phyloP scores from a whole-genome alignment of 306 rosid genomes.

The Vicia villosa region DNA sequence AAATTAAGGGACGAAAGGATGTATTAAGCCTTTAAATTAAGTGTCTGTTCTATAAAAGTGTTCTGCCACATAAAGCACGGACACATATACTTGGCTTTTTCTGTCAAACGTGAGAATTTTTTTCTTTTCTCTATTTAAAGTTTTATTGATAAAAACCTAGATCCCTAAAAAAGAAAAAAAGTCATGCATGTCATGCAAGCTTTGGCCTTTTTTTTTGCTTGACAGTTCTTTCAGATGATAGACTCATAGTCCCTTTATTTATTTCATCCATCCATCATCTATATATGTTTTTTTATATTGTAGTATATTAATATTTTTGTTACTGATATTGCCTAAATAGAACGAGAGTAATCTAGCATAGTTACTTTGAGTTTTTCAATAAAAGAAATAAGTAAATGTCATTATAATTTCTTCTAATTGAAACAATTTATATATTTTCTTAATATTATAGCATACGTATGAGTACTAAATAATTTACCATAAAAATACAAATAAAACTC shows the following conservation, averaged over 20 bases:
- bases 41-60: not conserved
- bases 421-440: too few relatives aligned
- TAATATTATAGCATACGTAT: too few relatives aligned
- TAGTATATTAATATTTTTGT: too few relatives aligned
- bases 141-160: not conserved
- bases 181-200: not conserved
- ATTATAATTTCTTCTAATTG: too few relatives aligned
- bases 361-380: not conserved
- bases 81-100: not conserved
- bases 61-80: not conserved
- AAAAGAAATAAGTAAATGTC: not conserved
- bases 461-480: too few relatives aligned
- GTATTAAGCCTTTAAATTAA: not conserved
- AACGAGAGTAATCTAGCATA: not conserved
- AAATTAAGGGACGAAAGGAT: too few relatives aligned
- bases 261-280: too few relatives aligned
- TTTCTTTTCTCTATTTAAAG: not conserved
- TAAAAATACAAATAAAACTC: too few relatives aligned
- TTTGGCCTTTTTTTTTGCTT: not conserved
- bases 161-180: not conserved
- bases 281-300: too few relatives aligned
- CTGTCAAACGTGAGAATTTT: not conserved
- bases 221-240: not conserved
- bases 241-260: too few relatives aligned
- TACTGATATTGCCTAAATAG: not conserved